Evolutionary conservation across 352 stramenopile species (phyloP).

Genomic region (Phytophthora colocasiae): DNA sequence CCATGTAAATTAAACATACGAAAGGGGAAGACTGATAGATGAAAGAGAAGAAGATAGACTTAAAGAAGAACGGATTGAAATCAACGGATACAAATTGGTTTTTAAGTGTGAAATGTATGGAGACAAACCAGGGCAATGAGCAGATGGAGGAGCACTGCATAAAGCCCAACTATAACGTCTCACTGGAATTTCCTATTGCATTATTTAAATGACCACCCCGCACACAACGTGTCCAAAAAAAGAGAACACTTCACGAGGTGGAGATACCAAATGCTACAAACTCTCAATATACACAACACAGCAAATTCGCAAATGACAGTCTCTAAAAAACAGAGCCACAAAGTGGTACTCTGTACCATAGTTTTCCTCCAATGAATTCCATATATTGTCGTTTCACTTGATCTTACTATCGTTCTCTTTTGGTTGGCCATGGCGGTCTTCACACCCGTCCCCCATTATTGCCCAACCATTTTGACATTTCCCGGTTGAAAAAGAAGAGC

Average conservation of each 20-base stretch:
- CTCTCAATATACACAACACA: background rate
- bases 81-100: background rate
- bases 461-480: slow-evolving; percentile 82
- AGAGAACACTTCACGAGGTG: slow-evolving; percentile 64
- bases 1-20: background rate
- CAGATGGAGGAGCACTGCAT: slow-evolving; percentile 71
- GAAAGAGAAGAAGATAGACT: background rate
- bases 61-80: background rate
- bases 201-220: slow-evolving; percentile 87
- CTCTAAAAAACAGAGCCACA: background rate
- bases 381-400: slow-evolving; percentile 4
- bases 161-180: slow-evolving; percentile 83
- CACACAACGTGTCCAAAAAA: slow-evolving; percentile 48
- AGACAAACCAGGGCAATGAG: slow-evolving; percentile 81
- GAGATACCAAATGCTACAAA: slow-evolving; percentile 87
- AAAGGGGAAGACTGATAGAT: no score
- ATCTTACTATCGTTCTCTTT: slow-evolving; percentile 11
- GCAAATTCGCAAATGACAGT: slow-evolving; percentile 30
- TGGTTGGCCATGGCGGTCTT: slow-evolving; percentile 27
- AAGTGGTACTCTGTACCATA: slow-evolving; percentile 30
- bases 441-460: background rate
- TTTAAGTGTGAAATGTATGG: slow-evolving; percentile 47
- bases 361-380: slow-evolving; percentile 16
- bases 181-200: slow-evolving; percentile 62
- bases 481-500: slow-evolving; percentile 51